These are phyloP conservation scores for Posidonia australis DNA, from an alignment of 106 monocot genomes.

Conservation along the genomic window DNA sequence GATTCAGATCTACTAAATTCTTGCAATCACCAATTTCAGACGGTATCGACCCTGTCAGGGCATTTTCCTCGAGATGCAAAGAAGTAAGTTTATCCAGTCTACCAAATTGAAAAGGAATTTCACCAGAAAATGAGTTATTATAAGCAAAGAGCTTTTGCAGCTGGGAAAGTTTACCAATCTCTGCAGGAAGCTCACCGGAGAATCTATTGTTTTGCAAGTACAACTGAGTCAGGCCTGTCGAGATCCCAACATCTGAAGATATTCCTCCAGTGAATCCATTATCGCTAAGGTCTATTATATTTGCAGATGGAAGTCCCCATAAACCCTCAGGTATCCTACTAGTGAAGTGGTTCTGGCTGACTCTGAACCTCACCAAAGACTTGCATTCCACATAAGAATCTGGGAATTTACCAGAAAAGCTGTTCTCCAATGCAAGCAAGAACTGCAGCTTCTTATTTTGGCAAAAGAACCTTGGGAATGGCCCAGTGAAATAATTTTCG, in stretches of 20 bases:
- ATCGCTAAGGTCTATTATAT: conserved; percentile 54
- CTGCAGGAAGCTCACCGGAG: conserved; percentile 38
- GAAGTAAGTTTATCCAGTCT: conserved; percentile 34
- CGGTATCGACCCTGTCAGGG: conserved; percentile 46
- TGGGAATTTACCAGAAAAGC: conserved; percentile 69
- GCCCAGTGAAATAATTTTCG: conserved; percentile 63
- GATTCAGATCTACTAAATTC: conserved; percentile 44
- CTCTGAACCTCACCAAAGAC: conserved; percentile 45
- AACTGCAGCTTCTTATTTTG: conserved; percentile 36
- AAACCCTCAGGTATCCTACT: conserved; percentile 43
- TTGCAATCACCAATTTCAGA: conserved; percentile 39
- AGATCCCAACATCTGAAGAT: conserved; percentile 42
- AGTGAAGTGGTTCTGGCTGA: conserved; percentile 48
- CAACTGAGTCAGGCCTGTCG: conserved; percentile 40
- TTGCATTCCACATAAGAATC: conserved; percentile 54
- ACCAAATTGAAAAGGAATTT: conserved; percentile 44
- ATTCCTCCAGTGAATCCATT: conserved; percentile 53
- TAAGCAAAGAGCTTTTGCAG: conserved; percentile 50
- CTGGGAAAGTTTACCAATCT: conserved; percentile 39
- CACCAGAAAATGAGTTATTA: conserved; percentile 55
- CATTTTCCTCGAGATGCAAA: conserved; percentile 55
- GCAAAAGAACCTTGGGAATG: conserved; percentile 65
- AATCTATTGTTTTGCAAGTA: conserved; percentile 61
- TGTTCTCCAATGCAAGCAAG: conserved; percentile 64
- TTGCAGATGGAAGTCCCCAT: conserved; percentile 62